Conservation (phyloP, 345 rosid species). For the Rhodomyrtus tomentosa region DNA sequence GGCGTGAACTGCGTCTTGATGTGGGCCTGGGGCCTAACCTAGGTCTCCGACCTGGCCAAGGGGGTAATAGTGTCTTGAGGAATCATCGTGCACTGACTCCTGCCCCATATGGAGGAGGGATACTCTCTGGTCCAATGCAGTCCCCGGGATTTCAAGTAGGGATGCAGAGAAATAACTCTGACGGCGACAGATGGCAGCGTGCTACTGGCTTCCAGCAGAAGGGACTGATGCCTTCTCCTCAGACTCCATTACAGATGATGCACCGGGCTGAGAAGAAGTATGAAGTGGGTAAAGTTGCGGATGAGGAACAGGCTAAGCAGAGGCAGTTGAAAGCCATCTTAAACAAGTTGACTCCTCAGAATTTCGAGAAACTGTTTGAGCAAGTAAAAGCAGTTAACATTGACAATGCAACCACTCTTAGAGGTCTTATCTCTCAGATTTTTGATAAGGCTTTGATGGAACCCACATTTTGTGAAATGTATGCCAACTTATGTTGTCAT, state of each 20-base stretch:
- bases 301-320: conserved; percentile 79
- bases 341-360: conserved; percentile 96
- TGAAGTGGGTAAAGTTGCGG: conserved; percentile 70
- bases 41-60: conserved; percentile 65
- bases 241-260: conserved; percentile 71
- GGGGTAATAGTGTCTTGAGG: conserved; percentile 67
- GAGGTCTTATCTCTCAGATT: conserved; percentile 78
- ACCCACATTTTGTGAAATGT: conserved; percentile 99
- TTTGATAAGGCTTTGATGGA: conserved; percentile 97
- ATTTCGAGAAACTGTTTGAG: conserved; percentile 85
- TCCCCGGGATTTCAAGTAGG: conserved; percentile 53
- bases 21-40: conserved; percentile 29
- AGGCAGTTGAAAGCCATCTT: conserved; percentile 79
- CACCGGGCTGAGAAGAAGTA: conserved; percentile 91
- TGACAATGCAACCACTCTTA: conserved; percentile 65
- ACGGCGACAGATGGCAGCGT: conserved; percentile 87
- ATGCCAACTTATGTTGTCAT: conserved; percentile 64
- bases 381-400: conserved; percentile 83
- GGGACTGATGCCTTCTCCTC: conserved; percentile 85
- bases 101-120: conserved; percentile 29
- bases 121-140: conserved; percentile 70
- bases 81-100: conserved; percentile 57
- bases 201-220: conserved; percentile 45
- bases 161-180: conserved; percentile 46
- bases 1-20: conserved; percentile 42